Evolutionary conservation across 805 yeast genomes (phyloP).

Genomic region (Candida koratica): DNA sequence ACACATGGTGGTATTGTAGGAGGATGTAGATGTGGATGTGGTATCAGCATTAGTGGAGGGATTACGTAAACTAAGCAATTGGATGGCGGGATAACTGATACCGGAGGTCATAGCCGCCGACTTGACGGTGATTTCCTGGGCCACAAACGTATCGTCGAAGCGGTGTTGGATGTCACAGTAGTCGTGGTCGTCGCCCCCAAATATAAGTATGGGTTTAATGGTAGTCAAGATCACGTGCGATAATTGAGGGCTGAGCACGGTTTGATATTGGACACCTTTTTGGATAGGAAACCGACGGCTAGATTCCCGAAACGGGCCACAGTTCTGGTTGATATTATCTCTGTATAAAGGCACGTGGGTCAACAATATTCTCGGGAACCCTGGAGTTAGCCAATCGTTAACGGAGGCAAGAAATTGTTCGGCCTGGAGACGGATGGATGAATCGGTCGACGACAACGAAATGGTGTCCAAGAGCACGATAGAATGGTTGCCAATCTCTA

Average conservation of each 20-base stretch:
- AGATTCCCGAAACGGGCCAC: constrained; percentile 80
- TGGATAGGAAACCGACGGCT: constrained; percentile 58
- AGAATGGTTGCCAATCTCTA: constrained; percentile 68
- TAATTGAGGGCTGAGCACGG: constrained; percentile 60
- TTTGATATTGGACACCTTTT: constrained; percentile 83
- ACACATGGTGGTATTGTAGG: constrained; percentile 47
- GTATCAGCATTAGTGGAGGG: constrained; percentile 25
- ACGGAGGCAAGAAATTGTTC: constrained; percentile 45
- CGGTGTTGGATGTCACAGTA: constrained; percentile 75
- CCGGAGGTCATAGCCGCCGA: constrained; percentile 42
- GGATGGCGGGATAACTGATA: constrained; percentile 38
- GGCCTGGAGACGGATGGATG: constrained; percentile 46
- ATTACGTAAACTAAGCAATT: constrained; percentile 37
- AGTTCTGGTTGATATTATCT: constrained; percentile 53
- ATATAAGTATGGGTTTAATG: constrained; percentile 63
- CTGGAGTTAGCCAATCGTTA: constrained; percentile 21
- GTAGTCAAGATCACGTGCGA: constrained; percentile 54
- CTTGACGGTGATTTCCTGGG: constrained; percentile 37
- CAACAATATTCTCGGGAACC: constrained; percentile 62
- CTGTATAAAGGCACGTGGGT: constrained; percentile 88
- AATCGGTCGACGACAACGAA: constrained; percentile 58
- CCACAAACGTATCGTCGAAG: constrained; percentile 7
- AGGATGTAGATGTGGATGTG: constrained; percentile 17
- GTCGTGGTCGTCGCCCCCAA: constrained; percentile 97
- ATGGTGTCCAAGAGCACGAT: constrained; percentile 75